Conservation (phyloP, 2,329 filamentous ascomycete species). For the Daldinia sp. region DNA sequence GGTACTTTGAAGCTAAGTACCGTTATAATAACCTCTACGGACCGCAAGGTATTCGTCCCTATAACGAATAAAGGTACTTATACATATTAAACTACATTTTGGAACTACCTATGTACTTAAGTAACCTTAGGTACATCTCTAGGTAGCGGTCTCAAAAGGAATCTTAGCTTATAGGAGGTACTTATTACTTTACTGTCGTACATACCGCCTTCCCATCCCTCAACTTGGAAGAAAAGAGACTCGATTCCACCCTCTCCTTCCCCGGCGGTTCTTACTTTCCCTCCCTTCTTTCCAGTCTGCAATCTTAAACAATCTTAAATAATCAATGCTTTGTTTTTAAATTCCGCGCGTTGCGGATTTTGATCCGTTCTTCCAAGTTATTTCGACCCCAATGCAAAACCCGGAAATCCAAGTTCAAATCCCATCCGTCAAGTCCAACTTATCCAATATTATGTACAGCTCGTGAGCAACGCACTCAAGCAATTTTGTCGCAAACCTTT, state of each 20-base stretch:
- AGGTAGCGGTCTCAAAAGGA: too few species aligned
- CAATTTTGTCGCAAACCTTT: background rate
- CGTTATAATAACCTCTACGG: background rate
- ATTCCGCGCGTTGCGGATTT: background rate
- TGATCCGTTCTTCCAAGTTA: background rate
- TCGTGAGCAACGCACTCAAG: background rate
- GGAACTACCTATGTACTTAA: too few species aligned
- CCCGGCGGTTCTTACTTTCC: background rate
- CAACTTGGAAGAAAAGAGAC: conserved; percentile 22
- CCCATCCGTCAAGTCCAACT: background rate
- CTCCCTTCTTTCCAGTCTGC: conserved; percentile 4
- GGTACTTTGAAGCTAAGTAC: background rate
- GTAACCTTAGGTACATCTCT: too few species aligned
- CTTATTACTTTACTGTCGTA: background rate
- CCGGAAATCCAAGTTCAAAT: background rate
- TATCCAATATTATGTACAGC: background rate
- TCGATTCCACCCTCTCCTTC: conserved; percentile 6
- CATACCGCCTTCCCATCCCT: background rate
- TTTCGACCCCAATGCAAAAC: background rate
- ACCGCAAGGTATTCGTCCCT: background rate
- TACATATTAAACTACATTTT: background rate
- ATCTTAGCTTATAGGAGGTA: too few species aligned
- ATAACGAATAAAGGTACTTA: background rate
- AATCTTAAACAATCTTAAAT: too few species aligned
- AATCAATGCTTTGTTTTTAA: background rate